Base-by-base conservation (phyloP, 352 stramenopile genomes). In the Phytophthora pistaciae region DNA sequence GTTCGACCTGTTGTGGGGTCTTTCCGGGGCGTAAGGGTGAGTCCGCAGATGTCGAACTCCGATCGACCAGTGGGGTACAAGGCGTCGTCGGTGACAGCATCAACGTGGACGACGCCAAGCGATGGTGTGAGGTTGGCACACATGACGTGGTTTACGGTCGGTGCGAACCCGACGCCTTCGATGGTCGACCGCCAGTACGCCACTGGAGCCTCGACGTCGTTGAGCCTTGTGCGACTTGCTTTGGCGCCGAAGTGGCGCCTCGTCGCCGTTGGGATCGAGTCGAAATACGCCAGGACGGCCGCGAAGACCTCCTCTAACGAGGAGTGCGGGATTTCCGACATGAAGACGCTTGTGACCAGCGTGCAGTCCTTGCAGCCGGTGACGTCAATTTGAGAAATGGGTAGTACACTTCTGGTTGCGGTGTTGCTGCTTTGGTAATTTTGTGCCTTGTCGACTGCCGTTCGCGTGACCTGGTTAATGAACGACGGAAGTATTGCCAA, bases 261-360 rank as follows among this genome's bases (percentile, higher is more conserved):
- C 40, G 70, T 54, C 3, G 64, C 58, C 14, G 23, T 55, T 25
- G 59, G 59, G 9, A 66, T 58, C 33, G 50, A 60, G n/a, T 64
- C 20, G 21, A 72, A 68, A 48, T 76, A 76, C 20, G 58, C 40
- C 33, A 66, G 46, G 20, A 62, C 60, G 16, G 52, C 69, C 10
- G 57, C 53, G 55, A 68, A 72, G 14, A 76, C 64, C 4, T 67
- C 57, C 9, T 68, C 55, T 9, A 76, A 48, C 14, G 69, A 72
- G 20, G 44, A 31, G 48, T 70, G 54, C 16, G 69, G 69, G 58
- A 76, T 68, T 33, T 76, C 64, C 0, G 69, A 56, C 20, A 76
- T 52, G 60, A 72, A 76, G 11, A 68, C 59, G 33, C 64, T 76
- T 5, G 63, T 61, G 8, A 76, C 42, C 23, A 72, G 55, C 44